These are phyloP conservation scores for Monosporascus sp. DNA, from an alignment of 2,329 filamentous ascomycete genomes.

Conservation along the genomic window DNA sequence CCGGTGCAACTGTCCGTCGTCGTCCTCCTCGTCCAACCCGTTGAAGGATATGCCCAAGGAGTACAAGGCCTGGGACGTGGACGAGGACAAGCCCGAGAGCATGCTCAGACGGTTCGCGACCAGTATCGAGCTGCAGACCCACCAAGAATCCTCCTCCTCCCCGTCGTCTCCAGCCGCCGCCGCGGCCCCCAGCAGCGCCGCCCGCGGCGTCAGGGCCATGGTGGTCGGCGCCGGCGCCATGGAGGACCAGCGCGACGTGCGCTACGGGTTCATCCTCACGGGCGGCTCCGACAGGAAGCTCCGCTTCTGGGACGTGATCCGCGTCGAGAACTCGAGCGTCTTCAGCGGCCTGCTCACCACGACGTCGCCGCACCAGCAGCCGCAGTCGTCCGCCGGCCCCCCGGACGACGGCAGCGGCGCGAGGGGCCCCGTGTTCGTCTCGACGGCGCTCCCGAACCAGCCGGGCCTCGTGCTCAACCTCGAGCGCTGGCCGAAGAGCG, in stretches of 20 bases:
- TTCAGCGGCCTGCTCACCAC: constrained; percentile 64
- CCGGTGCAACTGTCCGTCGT: constrained; percentile 32
- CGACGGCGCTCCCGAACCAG: constrained; percentile 47
- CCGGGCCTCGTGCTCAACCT: constrained; percentile 54
- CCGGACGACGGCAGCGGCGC: no score
- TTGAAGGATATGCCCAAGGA: constrained; percentile 54
- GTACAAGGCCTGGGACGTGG: constrained; percentile 83
- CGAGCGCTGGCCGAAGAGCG: constrained; percentile 50
- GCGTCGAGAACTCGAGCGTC: constrained; percentile 71
- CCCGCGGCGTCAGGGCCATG: constrained; percentile 71
- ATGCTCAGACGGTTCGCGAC: constrained; percentile 84
- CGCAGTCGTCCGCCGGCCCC: no score
- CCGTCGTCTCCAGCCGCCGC: constrained; percentile 38
- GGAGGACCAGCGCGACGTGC: constrained; percentile 66
- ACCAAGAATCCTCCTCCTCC: constrained; percentile 26
- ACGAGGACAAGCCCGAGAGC: constrained; percentile 81
- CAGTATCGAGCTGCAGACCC: constrained; percentile 57
- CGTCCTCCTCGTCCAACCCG: constrained; percentile 10
- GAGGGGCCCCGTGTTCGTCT: constrained; percentile 58
- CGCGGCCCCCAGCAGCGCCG: constrained; percentile 33
- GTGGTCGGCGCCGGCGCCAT: constrained; percentile 64
- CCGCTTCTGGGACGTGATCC: constrained; percentile 85
- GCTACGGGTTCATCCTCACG: constrained; percentile 79
- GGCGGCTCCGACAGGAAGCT: constrained; percentile 87
- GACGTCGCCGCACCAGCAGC: constrained; percentile 53